A percentile compares a stretch with the other conserved stretches of the same genome.
Evolutionary conservation across 495 filamentous ascomycete genomes (phyloP).

Genomic region (Glutinoglossum americanum): DNA sequence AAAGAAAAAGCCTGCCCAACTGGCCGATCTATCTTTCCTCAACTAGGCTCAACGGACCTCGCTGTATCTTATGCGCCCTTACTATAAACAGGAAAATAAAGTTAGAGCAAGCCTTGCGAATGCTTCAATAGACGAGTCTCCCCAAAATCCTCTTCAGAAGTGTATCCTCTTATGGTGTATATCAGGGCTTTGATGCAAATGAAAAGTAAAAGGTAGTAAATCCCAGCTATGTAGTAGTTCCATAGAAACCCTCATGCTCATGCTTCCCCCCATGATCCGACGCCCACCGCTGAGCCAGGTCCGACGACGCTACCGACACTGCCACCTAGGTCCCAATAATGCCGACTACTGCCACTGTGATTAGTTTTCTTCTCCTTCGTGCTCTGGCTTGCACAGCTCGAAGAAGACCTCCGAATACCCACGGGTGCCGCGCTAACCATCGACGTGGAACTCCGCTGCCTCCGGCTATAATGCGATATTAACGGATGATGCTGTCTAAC

Average conservation of each 20-base stretch:
- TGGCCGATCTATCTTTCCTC: no score
- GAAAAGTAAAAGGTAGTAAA: not conserved
- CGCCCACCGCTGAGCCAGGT: not conserved
- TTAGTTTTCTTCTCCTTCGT: constrained; percentile 36
- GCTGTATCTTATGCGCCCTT: no score
- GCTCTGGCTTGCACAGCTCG: constrained; percentile 63
- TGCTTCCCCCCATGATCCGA: not conserved
- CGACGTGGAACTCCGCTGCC: constrained; percentile 23
- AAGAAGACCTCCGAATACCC: not conserved
- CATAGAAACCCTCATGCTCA: not conserved
- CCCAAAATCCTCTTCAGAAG: no score
- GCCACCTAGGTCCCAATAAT: constrained; percentile 77
- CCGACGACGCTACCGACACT: not conserved
- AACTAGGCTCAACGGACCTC: no score
- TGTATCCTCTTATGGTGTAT: no score
- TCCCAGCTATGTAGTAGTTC: not conserved
- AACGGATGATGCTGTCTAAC: constrained; percentile 76
- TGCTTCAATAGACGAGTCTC: no score
- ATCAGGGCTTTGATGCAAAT: no score
- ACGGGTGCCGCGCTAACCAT: constrained; percentile 30
- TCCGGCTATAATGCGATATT: constrained; percentile 31
- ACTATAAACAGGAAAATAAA: no score
- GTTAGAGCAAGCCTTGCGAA: no score
- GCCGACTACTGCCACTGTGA: constrained; percentile 39
- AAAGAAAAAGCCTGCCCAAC: no score